These are phyloP conservation scores for Candida tunisiensis DNA, from an alignment of 1,139 yeast genomes.

Conservation along the genomic window DNA sequence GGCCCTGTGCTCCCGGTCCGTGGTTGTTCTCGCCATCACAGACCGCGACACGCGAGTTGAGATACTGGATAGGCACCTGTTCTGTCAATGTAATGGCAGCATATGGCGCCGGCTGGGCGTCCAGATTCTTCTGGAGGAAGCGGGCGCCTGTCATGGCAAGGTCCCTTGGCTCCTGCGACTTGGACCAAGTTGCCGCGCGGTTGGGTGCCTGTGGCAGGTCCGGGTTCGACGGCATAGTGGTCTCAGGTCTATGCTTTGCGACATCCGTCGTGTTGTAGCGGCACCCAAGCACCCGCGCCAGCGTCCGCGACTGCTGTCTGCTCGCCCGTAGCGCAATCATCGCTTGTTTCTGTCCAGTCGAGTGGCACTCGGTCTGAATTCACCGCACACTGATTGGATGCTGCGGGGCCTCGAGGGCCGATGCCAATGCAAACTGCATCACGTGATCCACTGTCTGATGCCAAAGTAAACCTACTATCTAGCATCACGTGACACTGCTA, in stretches of 20 bases:
- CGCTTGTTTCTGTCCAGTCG: neutral
- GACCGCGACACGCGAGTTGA: slow-evolving; percentile 51
- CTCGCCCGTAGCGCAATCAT: neutral
- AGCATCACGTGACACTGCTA: neutral
- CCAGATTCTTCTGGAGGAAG: slow-evolving; percentile 56
- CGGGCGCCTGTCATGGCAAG: slow-evolving; percentile 49
- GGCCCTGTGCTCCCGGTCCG: slow-evolving; percentile 64
- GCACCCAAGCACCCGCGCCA: neutral
- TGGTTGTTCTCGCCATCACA: slow-evolving; percentile 48
- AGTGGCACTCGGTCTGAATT: neutral
- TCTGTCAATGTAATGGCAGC: slow-evolving; percentile 79
- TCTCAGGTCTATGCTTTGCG: neutral
- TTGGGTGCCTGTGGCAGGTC: slow-evolving; percentile 51
- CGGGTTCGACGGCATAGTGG: slow-evolving; percentile 4
- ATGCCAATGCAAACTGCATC: neutral
- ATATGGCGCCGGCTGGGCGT: slow-evolving; percentile 55
- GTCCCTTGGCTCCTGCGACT: slow-evolving; percentile 44
- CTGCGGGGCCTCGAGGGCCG: too few relatives aligned
- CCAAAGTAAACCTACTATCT: neutral
- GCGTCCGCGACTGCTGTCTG: neutral
- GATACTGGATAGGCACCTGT: slow-evolving; percentile 51
- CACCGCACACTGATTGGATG: slow-evolving; percentile 1
- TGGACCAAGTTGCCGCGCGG: slow-evolving; percentile 53
- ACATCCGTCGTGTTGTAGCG: too few relatives aligned
- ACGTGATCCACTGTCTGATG: slow-evolving; percentile 2